Percentiles rank a stretch among this genome's conserved stretches.
These are phyloP conservation scores for Pinus tabuliformis DNA, from an alignment of 75 land plant species.

Conservation along the genomic window DNA sequence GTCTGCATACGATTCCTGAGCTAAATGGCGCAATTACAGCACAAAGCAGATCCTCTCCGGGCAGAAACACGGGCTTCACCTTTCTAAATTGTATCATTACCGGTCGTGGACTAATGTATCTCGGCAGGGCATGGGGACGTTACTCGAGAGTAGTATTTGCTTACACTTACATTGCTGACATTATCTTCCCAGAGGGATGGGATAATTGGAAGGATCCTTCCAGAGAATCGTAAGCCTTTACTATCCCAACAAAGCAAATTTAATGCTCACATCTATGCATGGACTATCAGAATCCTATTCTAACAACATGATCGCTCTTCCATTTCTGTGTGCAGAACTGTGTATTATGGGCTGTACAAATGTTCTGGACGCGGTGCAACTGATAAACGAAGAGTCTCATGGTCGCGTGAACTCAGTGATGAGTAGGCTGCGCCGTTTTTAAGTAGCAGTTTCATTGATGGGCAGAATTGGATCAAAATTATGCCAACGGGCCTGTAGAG, in stretches of 20 bases:
- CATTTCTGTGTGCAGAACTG: slow-evolving; percentile 22
- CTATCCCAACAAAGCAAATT: not conserved
- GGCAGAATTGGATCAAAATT: slow-evolving; percentile 41
- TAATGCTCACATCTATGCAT: not conserved
- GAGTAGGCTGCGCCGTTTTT: slow-evolving; percentile 49
- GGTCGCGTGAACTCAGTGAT: slow-evolving; percentile 39
- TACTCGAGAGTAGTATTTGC: slow-evolving; percentile 66
- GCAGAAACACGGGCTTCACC: slow-evolving; percentile 58
- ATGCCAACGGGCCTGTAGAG: not conserved
- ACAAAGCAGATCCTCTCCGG: slow-evolving; percentile 31
- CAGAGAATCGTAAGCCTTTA: slow-evolving; percentile 15
- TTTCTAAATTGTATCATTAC: slow-evolving; percentile 51
- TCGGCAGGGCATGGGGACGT: slow-evolving; percentile 52
- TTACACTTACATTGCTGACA: slow-evolving; percentile 40
- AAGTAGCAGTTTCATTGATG: slow-evolving; percentile 42
- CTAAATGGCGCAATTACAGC: slow-evolving; percentile 64
- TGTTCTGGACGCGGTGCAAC: slow-evolving; percentile 48
- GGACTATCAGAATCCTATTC: not conserved
- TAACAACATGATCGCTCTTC: slow-evolving; percentile 1
- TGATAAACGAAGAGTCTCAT: slow-evolving; percentile 31
- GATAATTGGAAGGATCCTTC: slow-evolving; percentile 35
- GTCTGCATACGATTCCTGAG: slow-evolving; percentile 45
- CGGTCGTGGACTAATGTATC: slow-evolving; percentile 38
- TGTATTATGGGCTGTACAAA: slow-evolving; percentile 43
- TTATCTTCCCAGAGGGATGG: slow-evolving; percentile 72